Conservation (phyloP, 805 yeast genomes). For the Ogataea populi-albae region DNA sequence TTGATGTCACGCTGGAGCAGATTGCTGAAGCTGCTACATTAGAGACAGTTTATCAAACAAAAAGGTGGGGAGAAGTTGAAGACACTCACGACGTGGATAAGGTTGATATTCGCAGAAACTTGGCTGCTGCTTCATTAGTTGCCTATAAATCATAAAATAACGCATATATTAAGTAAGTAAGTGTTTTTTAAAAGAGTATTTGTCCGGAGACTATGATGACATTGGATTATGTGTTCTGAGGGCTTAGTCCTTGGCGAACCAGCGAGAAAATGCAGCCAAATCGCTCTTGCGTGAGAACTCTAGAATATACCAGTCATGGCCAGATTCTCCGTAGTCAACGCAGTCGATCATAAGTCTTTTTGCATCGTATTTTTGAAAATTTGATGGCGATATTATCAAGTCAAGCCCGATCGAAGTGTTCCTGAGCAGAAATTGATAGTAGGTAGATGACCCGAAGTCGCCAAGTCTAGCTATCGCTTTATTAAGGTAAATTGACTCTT, state of each 20-base stretch:
- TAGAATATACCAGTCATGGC: conserved; percentile 10
- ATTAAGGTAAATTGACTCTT: conserved; percentile 2
- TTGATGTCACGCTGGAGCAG: conserved; percentile 55
- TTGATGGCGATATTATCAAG: conserved; percentile 8
- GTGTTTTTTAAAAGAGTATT: conserved; percentile 4
- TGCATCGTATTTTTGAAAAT: conserved; percentile 10
- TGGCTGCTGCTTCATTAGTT: conserved; percentile 72
- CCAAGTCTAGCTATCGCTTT: conserved; percentile 16
- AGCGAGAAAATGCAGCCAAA: conserved; percentile 5
- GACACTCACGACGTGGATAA: conserved; percentile 98
- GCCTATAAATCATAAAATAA: conserved; percentile 30
- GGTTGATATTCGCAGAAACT: conserved; percentile 79
- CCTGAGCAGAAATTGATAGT: conserved; percentile 13
- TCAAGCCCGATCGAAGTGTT: conserved; percentile 13
- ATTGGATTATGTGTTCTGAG: too few species aligned
- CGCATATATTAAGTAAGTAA: conserved; percentile 1
- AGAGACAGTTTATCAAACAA: conserved; percentile 82
- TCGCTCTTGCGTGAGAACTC: conserved; percentile 14
- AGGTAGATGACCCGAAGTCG: conserved; percentile 10
- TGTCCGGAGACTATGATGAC: too few species aligned
- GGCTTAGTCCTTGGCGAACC: too few species aligned
- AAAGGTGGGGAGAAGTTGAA: conserved; percentile 97
- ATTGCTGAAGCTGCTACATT: conserved; percentile 74
- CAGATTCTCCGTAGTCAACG: conserved; percentile 15
- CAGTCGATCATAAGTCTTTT: conserved; percentile 12